A percentile compares a stretch with the other conserved stretches of the same genome.
These are phyloP conservation scores for Porodaedalea pini DNA, from an alignment of 1,284 basidiomycete species.

Conservation along the genomic window DNA sequence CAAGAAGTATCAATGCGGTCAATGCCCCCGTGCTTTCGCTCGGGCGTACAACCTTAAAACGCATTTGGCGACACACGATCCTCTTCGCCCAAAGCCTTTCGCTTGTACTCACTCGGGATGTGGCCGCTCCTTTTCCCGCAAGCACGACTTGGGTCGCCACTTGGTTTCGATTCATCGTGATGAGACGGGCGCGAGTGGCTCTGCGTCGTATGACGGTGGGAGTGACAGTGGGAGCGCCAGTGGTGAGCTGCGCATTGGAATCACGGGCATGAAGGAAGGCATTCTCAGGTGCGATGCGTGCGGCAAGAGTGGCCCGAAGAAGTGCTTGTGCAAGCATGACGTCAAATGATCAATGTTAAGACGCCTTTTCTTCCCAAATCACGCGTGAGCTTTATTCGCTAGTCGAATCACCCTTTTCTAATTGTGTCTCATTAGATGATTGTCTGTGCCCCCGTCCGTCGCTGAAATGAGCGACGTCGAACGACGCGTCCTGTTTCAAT, in stretches of 20 bases:
- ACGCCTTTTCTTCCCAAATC: slow-evolving; percentile 19
- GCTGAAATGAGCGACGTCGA: slow-evolving; percentile 17
- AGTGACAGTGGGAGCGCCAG: slow-evolving; percentile 10
- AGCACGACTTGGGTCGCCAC: slow-evolving; percentile 85
- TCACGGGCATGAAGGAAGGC: slow-evolving; percentile 7
- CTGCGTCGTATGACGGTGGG: slow-evolving; percentile 45
- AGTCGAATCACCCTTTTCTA: slow-evolving; percentile 12
- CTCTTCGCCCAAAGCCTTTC: slow-evolving; percentile 80
- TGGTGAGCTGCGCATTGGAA: slow-evolving; percentile 12
- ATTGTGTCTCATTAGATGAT: slow-evolving; percentile 27
- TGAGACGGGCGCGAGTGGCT: slow-evolving; percentile 53
- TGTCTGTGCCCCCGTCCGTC: slow-evolving; percentile 7
- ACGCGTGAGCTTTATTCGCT: neutral
- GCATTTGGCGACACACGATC: slow-evolving; percentile 86
- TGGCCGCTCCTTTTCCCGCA: slow-evolving; percentile 83
- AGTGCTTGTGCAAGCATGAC: slow-evolving; percentile 61
- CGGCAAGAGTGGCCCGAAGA: slow-evolving; percentile 61
- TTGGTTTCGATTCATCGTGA: slow-evolving; percentile 82
- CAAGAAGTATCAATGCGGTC: slow-evolving; percentile 70
- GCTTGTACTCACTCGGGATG: slow-evolving; percentile 78
- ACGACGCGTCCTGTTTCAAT: slow-evolving; percentile 27
- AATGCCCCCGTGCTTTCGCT: slow-evolving; percentile 77
- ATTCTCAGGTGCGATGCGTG: slow-evolving; percentile 37
- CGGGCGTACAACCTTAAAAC: slow-evolving; percentile 91
- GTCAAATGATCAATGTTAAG: slow-evolving; percentile 48